Conservation (phyloP, 306 rosid species). For the Crataegus laevigata region DNA sequence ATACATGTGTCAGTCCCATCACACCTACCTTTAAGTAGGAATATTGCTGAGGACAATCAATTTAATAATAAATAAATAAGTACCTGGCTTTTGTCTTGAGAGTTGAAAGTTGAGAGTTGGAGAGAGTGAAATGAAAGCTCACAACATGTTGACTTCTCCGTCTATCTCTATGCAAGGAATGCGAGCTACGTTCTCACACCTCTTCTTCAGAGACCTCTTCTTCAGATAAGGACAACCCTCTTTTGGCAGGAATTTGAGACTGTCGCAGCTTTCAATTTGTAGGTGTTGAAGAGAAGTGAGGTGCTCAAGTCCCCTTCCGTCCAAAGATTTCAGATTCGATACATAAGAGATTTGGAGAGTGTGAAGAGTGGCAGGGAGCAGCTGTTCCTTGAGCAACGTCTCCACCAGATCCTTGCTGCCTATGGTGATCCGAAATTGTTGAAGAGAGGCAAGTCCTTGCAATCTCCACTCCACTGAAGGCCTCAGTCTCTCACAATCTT, state of each 20-base stretch:
- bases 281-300: neutral
- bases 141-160: neutral
- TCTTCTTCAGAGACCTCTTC: neutral
- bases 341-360: rapidly evolving
- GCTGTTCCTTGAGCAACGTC: neutral
- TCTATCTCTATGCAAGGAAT: neutral
- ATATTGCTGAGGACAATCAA: no score
- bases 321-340: neutral
- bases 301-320: neutral
- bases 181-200: neutral
- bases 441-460: no score
- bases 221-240: neutral
- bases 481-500: no score
- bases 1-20: no score
- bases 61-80: no score
- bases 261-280: rapidly evolving
- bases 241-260: neutral
- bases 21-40: no score
- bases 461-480: no score
- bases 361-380: neutral
- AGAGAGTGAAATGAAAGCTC: no score
- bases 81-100: no score
- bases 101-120: no score
- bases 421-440: no score
- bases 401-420: neutral